Conservation (phyloP, 75 land plant genomes). For the Chamaecyparis obtusa region DNA sequence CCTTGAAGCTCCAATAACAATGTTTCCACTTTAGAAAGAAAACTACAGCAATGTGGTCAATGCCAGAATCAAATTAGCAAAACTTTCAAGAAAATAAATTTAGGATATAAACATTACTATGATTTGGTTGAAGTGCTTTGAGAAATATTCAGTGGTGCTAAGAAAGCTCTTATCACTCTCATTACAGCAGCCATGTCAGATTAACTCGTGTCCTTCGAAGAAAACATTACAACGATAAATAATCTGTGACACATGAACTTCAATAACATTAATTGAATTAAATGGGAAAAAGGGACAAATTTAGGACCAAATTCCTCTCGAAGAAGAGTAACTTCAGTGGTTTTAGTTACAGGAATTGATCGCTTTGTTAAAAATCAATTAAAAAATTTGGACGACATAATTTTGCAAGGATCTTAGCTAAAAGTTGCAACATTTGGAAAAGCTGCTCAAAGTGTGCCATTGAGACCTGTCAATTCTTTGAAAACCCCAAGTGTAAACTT, state of each 20-base stretch:
- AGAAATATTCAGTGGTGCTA: background rate
- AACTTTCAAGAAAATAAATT: background rate
- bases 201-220: background rate
- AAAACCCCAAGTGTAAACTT: constrained; percentile 1
- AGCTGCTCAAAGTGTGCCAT: constrained; percentile 13
- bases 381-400: constrained; percentile 6
- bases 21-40: background rate
- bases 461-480: constrained; percentile 4
- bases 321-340: constrained; percentile 3
- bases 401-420: constrained; percentile 2
- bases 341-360: constrained; percentile 12
- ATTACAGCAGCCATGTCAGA: background rate
- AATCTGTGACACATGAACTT: background rate
- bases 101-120: background rate
- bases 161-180: background rate
- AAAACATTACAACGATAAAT: constrained; percentile 2
- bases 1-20: no score
- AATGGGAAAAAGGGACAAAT: constrained; percentile 1
- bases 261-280: constrained; percentile 8
- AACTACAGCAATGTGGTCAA: background rate
- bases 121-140: background rate
- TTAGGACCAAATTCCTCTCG: constrained; percentile 7
- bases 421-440: constrained; percentile 2
- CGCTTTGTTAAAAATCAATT: constrained; percentile 13
- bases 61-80: background rate